A percentile compares a stretch with the other conserved stretches of the same genome.
These are phyloP conservation scores for Erodium trifolium DNA, from an alignment of 441 rosid genomes.

Conservation along the genomic window DNA sequence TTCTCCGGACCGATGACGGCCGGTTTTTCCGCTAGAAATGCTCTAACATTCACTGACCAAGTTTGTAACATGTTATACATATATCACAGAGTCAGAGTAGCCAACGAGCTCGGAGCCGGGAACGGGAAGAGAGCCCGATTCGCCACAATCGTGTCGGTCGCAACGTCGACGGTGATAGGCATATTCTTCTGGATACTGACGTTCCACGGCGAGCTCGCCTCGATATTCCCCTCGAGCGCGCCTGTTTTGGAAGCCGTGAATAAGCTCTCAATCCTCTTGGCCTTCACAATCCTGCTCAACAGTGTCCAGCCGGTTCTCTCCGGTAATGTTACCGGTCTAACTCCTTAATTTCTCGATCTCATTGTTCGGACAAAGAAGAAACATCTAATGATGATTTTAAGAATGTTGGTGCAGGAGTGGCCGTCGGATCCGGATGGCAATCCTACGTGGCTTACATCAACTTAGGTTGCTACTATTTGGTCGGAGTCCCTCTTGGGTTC, in stretches of 20 bases:
- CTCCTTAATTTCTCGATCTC: too few species aligned
- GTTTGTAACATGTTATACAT: too few species aligned
- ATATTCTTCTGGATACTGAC: conserved; percentile 47
- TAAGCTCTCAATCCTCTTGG: conserved; percentile 48
- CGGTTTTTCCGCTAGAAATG: too few species aligned
- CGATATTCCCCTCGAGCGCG: conserved; percentile 56
- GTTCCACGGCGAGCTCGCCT: conserved; percentile 37
- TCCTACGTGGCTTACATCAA: conserved; percentile 76
- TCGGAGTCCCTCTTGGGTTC: conserved; percentile 70
- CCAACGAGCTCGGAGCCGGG: conserved; percentile 45
- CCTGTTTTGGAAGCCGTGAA: conserved; percentile 56
- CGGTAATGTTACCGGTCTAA: too few species aligned
- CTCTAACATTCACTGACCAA: too few species aligned
- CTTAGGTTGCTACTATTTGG: conserved; percentile 67
- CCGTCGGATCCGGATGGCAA: conserved; percentile 95
- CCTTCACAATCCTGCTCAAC: conserved; percentile 69
- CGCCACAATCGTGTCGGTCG: conserved; percentile 65
- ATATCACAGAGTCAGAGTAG: conserved; percentile 52
- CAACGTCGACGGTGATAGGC: conserved; percentile 51
- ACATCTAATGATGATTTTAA: too few species aligned
- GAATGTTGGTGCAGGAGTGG: conserved; percentile 43
- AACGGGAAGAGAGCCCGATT: conserved; percentile 50
- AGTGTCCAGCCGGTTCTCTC: conserved; percentile 23
- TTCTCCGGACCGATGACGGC: too few species aligned
- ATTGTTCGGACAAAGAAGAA: too few species aligned